phyloP scores from a whole-genome alignment of 768 basidiomycete species.

The Tephrocybe sp. region DNA sequence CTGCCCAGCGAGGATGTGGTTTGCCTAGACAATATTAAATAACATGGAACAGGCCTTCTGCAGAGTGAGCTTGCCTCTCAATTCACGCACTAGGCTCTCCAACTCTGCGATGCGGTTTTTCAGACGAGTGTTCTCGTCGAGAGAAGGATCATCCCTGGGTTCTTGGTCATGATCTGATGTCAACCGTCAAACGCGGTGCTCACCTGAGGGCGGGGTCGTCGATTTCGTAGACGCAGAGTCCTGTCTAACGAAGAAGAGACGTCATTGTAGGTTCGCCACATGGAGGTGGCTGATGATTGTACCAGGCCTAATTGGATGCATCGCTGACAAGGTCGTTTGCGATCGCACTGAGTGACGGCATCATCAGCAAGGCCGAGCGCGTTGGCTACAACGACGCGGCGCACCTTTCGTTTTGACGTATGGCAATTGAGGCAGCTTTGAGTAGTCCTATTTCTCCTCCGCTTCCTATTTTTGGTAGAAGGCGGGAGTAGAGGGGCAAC shows the following conservation, averaged over 20 bases:
- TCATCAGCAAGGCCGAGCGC: slow-evolving; percentile 8
- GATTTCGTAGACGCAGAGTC: slow-evolving; percentile 93
- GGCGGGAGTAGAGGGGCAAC: slow-evolving; percentile 44
- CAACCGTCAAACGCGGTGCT: slow-evolving; percentile 14
- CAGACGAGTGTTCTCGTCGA: slow-evolving; percentile 86
- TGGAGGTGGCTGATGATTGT: slow-evolving; percentile 19
- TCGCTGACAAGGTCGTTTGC: slow-evolving; percentile 87
- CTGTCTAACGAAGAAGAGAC: slow-evolving; percentile 53
- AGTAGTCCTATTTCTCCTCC: slow-evolving; percentile 89
- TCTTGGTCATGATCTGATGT: slow-evolving; percentile 3
- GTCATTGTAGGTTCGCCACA: slow-evolving; percentile 6
- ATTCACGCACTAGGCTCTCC: slow-evolving; percentile 86
- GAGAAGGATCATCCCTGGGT: slow-evolving; percentile 76
- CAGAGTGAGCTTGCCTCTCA: slow-evolving; percentile 54
- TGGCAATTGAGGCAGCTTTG: slow-evolving; percentile 90
- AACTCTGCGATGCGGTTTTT: slow-evolving; percentile 90
- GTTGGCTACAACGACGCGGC: slow-evolving; percentile 19
- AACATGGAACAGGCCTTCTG: slow-evolving; percentile 3
- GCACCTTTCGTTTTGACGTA: slow-evolving; percentile 90
- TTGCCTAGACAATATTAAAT: slow-evolving; percentile 51
- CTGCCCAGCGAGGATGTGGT: slow-evolving; percentile 86
- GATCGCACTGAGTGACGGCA: slow-evolving; percentile 66
- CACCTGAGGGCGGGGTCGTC: slow-evolving; percentile 85
- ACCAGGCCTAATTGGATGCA: slow-evolving; percentile 90
- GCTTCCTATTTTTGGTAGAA: slow-evolving; percentile 62